Evolutionary conservation across 352 stramenopile genomes (phyloP).

Genomic region (Thalassiosira livingstoniorum): DNA sequence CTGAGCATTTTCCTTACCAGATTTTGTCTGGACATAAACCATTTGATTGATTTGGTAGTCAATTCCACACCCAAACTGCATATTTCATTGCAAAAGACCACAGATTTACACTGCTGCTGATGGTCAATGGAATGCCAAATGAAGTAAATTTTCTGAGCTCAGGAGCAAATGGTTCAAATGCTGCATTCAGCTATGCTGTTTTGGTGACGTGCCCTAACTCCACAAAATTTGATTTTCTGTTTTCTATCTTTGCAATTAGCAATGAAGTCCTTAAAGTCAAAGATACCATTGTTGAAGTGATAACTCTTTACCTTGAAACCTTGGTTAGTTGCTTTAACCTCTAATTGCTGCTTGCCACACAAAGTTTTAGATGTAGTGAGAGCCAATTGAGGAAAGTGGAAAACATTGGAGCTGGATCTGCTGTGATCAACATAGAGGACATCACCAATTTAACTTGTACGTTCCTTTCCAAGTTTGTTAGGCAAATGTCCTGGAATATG

Average conservation of each 20-base stretch:
- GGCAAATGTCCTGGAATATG: no score
- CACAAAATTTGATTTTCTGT: slow-evolving; percentile 17
- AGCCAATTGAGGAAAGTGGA: no score
- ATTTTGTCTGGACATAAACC: slow-evolving; percentile 17
- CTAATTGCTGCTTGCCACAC: no score
- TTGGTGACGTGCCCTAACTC: slow-evolving; percentile 12
- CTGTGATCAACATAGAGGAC: no score
- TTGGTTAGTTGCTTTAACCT: no score
- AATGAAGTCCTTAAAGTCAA: not conserved
- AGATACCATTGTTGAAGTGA: slow-evolving; percentile 22
- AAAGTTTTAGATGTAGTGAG: no score
- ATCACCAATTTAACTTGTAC: no score
- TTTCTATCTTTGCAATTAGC: not conserved
- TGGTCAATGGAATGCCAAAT: slow-evolving; percentile 50
- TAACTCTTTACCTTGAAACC: no score
- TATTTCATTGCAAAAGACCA: slow-evolving; percentile 65
- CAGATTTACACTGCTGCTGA: slow-evolving; percentile 3
- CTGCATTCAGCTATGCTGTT: slow-evolving; percentile 48
- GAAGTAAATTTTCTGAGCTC: slow-evolving; percentile 41
- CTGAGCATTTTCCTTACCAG: not conserved
- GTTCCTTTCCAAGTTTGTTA: no score
- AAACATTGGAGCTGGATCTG: no score
- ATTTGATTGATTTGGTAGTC: slow-evolving; percentile 5
- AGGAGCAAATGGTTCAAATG: slow-evolving; percentile 37
- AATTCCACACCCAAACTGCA: slow-evolving; percentile 47